These are phyloP conservation scores for Calamus simplicifolius DNA, from an alignment of 176 grass and related monocot species.

Conservation along the genomic window DNA sequence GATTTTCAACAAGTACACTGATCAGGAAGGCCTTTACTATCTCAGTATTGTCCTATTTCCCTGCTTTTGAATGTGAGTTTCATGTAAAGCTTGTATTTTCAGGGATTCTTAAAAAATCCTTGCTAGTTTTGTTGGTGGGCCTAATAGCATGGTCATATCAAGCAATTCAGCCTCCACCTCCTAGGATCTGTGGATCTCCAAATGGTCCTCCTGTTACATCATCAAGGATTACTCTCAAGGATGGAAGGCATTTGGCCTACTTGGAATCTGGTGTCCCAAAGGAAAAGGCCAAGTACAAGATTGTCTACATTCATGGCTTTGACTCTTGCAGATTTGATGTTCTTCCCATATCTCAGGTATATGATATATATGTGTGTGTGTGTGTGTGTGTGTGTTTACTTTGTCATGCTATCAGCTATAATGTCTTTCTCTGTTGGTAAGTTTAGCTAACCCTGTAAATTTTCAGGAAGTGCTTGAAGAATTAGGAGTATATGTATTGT, in stretches of 20 bases:
- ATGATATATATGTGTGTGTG: neutral
- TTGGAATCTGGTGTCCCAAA: conserved; percentile 41
- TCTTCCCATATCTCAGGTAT: conserved; percentile 41
- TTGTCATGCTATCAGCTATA: neutral
- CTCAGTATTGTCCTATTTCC: no score
- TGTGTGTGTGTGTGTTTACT: conserved; percentile 11
- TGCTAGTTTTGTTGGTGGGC: no score
- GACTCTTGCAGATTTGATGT: conserved; percentile 55
- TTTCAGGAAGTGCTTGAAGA: conserved; percentile 65
- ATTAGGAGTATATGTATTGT: conserved; percentile 61
- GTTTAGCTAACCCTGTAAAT: conserved; percentile 3
- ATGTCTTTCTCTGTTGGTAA: neutral
- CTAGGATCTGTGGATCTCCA: conserved; percentile 40
- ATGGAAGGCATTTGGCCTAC: conserved; percentile 52
- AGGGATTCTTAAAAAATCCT: no score
- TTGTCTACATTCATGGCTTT: conserved; percentile 53
- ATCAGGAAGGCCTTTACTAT: no score
- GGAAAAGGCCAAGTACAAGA: conserved; percentile 50
- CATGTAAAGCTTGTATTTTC: no score
- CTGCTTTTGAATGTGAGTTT: no score
- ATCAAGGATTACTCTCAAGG: conserved; percentile 53
- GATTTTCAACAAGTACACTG: no score
- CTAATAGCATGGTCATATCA: conserved; percentile 24
- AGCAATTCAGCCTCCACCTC: conserved; percentile 38
- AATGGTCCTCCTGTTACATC: conserved; percentile 56